These are phyloP conservation scores for Rhizophagus prolifer DNA, from an alignment of 192 early-diverging fungal genomes.

Conservation along the genomic window DNA sequence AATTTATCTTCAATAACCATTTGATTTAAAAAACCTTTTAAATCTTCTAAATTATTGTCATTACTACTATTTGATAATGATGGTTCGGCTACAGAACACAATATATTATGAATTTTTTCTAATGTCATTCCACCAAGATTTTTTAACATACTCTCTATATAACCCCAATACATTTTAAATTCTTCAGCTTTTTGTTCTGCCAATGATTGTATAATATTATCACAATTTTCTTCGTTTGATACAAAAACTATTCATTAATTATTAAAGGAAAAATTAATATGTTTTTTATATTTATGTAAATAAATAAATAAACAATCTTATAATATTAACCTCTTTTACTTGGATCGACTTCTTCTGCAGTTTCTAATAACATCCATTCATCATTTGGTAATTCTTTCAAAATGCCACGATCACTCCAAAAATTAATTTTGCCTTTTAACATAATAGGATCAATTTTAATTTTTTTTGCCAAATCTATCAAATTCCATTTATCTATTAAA, in stretches of 20 bases:
- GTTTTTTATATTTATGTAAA: neutral
- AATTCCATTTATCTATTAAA: slow-evolving; percentile 18
- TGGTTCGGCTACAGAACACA: neutral
- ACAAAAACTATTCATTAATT: neutral
- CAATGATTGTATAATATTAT: neutral
- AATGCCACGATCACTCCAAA: slow-evolving; percentile 26
- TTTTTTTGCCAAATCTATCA: slow-evolving; percentile 3
- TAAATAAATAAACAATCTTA: neutral
- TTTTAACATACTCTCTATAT: slow-evolving; percentile 4
- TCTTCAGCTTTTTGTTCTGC: neutral
- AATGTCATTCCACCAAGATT: slow-evolving; percentile 8
- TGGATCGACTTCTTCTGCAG: neutral
- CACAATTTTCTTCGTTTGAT: neutral
- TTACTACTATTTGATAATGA: neutral
- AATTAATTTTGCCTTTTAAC: slow-evolving; percentile 6
- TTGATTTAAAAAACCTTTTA: neutral
- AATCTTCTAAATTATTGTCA: neutral
- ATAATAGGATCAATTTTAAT: slow-evolving; percentile 15
- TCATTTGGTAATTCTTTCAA: neutral
- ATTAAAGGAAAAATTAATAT: too few species aligned
- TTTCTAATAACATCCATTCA: slow-evolving; percentile 25
- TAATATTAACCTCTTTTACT: neutral
- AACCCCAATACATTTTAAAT: neutral
- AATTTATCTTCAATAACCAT: slow-evolving; percentile 2
- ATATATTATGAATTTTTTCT: neutral